Conservation (phyloP, 306 rosid species). For the Sechiopsis laciniata region DNA sequence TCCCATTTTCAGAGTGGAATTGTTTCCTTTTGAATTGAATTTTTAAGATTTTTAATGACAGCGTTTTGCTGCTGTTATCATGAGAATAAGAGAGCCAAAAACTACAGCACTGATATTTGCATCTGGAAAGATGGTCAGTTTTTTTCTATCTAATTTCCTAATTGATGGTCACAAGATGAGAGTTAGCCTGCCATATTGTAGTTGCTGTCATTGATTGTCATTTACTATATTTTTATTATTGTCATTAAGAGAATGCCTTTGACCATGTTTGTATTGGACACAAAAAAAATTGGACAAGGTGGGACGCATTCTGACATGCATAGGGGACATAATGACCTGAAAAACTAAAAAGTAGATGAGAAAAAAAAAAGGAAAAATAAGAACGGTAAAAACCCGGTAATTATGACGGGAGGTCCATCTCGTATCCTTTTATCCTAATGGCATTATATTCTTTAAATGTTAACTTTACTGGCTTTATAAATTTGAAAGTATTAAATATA, state of each 20-base stretch:
- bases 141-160: background rate
- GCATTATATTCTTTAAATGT: background rate
- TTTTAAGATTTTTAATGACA: slow-evolving; percentile 26
- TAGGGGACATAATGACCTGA: background rate
- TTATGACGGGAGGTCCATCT: background rate
- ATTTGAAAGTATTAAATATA: too few relatives aligned
- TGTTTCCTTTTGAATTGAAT: slow-evolving; percentile 5
- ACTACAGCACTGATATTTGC: slow-evolving; percentile 93
- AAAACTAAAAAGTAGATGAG: background rate
- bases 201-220: background rate
- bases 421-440: background rate
- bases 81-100: slow-evolving; percentile 98
- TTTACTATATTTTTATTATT: background rate
- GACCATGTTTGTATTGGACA: background rate
- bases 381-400: background rate
- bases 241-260: background rate
- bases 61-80: slow-evolving; percentile 98
- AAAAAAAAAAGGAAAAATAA: background rate
- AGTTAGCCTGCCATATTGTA: background rate
- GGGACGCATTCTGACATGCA: background rate
- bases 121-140: slow-evolving; percentile 90
- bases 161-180: too few relatives aligned
- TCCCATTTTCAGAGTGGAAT: background rate
- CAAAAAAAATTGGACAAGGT: background rate
- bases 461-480: background rate